These are phyloP conservation scores for Candida peoriensis DNA, from an alignment of 805 yeast genomes.

Conservation along the genomic window DNA sequence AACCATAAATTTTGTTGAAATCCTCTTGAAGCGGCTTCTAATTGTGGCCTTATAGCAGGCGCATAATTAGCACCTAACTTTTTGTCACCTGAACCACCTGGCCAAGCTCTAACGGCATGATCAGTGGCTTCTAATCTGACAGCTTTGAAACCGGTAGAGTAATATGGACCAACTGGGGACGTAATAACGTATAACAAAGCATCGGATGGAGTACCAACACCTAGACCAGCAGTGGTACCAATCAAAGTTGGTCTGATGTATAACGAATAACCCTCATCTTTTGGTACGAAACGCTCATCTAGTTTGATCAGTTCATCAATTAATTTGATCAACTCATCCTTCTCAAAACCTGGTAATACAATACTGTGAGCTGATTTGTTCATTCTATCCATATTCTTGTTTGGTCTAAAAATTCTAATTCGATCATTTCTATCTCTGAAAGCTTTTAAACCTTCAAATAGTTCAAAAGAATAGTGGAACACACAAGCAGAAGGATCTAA, in stretches of 20 bases:
- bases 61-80: constrained; percentile 98
- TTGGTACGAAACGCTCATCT: constrained; percentile 78
- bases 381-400: constrained; percentile 89
- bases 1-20: constrained; percentile 96
- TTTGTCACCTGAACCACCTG: constrained; percentile 96
- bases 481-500: constrained; percentile 89
- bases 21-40: constrained; percentile 85
- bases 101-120: constrained; percentile 98
- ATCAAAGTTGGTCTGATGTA: constrained; percentile 94
- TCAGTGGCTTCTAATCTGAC: constrained; percentile 93
- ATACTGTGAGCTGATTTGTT: constrained; percentile 84
- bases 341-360: constrained; percentile 82
- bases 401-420: constrained; percentile 83
- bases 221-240: constrained; percentile 86
- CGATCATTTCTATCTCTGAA: constrained; percentile 61
- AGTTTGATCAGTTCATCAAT: constrained; percentile 70
- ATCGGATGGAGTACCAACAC: constrained; percentile 76
- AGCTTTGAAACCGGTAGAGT: constrained; percentile 92
- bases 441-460: constrained; percentile 95
- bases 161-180: constrained; percentile 97
- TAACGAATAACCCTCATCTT: constrained; percentile 82
- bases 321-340: constrained; percentile 67
- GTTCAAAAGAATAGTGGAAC: constrained; percentile 90
- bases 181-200: constrained; percentile 85
- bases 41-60: constrained; percentile 88